Conservation (phyloP, 352 stramenopile genomes). For the Pythium insidiosum region DNA sequence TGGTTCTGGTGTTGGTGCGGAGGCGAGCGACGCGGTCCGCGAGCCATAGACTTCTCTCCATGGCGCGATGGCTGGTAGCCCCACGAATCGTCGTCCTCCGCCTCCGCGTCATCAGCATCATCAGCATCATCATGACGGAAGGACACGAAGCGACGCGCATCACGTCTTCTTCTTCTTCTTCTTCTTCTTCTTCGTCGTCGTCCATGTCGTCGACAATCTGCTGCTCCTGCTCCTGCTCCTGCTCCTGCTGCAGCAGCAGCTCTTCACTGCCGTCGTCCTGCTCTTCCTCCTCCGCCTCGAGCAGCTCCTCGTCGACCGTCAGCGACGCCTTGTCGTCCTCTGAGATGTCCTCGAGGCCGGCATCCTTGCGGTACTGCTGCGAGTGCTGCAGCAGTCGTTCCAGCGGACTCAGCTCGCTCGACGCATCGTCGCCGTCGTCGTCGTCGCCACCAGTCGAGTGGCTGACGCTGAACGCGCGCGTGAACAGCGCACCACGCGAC, state of each 20-base stretch:
- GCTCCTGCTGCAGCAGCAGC: no score
- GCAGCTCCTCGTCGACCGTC: not conserved
- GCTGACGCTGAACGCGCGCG: no score
- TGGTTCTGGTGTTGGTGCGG: not conserved
- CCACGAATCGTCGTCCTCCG: slow-evolving; percentile 5
- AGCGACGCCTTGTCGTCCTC: slow-evolving; percentile 6
- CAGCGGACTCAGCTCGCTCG: slow-evolving; percentile 36
- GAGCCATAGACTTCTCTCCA: no score
- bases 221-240: slow-evolving; percentile 7
- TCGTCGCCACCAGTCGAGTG: slow-evolving; percentile 4
- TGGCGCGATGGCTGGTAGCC: no score
- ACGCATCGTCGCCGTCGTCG: slow-evolving; percentile 11
- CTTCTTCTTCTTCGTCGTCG: slow-evolving; percentile 1
- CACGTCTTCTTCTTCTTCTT: no score
- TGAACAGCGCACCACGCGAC: no score
- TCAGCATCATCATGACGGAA: not conserved
- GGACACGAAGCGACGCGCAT: no score
- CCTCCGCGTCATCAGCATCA: slow-evolving; percentile 1
- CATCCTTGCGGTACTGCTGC: slow-evolving; percentile 41
- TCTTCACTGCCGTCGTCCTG: slow-evolving; percentile 8
- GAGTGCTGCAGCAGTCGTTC: slow-evolving; percentile 61
- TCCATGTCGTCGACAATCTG: slow-evolving; percentile 4
- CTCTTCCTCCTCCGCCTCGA: slow-evolving; percentile 9
- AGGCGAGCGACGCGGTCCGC: slow-evolving; percentile 3
- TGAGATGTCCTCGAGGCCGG: slow-evolving; percentile 9